Base-by-base conservation (phyloP, 169 alveolate species). In the Plasmodium reichenowi region DNA sequence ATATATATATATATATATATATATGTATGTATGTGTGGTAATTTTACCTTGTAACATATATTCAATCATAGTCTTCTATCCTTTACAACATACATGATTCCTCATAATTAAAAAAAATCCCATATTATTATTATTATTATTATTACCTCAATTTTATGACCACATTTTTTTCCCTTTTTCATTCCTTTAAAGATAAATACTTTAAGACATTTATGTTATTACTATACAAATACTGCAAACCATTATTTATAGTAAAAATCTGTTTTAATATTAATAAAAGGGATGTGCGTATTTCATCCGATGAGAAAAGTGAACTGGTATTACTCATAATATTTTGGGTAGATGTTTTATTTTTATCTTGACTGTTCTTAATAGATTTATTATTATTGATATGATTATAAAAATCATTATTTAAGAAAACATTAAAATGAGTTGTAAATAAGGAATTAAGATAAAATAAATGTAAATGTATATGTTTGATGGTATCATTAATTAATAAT, bases 391-490 rank as follows among this genome's bases (percentile, higher is more conserved):
- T 47, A 6, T 24, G 52, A 13, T 52, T 70, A 52, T 10, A 50
- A 66, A 76, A 62, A 43, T 86, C 71, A 4, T 54, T 48, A 64
- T 92, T 92, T 22, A 92, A 10, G 45, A 92, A 88, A 52, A 56
- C 24, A 48, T 72, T 92, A 24, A 92, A 92, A 76, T 92, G 94
- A 2, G 54, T 74, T 22, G 87, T 92, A 64, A 92, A 88, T 22
- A 92, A 74, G 15, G 93, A 88, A 72, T 92, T 89, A 22, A 92
- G 72, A 88, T 92, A 92, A 67, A 67, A 72, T 10, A 92, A 24
- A 32, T 92, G 94, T 88, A 64, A 80, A 20, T 58, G 90, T 20
- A 67, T 88, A 87, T 73, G 92, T 62, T 56, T 92, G 38, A 45
- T 29, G 15, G 91, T 87, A 83, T 74, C 86, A 43, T 60, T 92